A percentile compares a stretch with the other conserved stretches of the same genome.
These are phyloP conservation scores for Goffeauzyma gilvescens DNA, from an alignment of 768 basidiomycete species.

Conservation along the genomic window DNA sequence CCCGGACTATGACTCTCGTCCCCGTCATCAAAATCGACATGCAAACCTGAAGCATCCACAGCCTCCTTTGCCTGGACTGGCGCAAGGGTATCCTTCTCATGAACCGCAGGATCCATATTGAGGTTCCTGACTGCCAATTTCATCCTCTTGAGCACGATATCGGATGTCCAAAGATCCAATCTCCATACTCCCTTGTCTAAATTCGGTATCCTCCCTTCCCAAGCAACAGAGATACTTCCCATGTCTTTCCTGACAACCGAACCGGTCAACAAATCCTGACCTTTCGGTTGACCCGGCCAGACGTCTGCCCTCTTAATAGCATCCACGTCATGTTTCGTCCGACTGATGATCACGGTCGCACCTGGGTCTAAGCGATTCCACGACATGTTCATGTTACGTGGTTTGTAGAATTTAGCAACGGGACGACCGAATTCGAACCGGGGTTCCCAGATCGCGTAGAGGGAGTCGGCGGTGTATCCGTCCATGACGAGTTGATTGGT, in stretches of 20 bases:
- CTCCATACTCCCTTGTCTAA: constrained; percentile 24
- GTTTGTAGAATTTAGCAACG: too few relatives aligned
- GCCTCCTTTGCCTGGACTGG: neutral
- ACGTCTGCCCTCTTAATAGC: too few relatives aligned
- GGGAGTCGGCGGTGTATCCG: too few relatives aligned
- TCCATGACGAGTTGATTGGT: too few relatives aligned
- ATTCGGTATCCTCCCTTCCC: neutral
- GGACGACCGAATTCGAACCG: too few relatives aligned
- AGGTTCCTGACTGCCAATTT: constrained; percentile 45
- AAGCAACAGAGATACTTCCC: constrained; percentile 8
- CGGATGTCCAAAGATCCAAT: constrained; percentile 52
- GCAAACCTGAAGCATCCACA: neutral
- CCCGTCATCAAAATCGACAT: neutral
- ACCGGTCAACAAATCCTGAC: too few relatives aligned
- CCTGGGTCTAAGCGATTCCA: too few relatives aligned
- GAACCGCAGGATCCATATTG: constrained; percentile 38
- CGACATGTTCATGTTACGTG: too few relatives aligned
- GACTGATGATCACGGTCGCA: too few relatives aligned
- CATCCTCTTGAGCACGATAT: constrained; percentile 52
- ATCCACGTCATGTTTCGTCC: too few relatives aligned
- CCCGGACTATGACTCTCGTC: neutral
- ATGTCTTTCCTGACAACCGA: constrained; percentile 13
- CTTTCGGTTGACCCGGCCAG: too few relatives aligned
- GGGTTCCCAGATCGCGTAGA: too few relatives aligned
- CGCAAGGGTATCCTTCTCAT: constrained; percentile 9